Percentiles rank a stretch among this genome's conserved stretches.
phyloP scores from a whole-genome alignment of 1,284 basidiomycete genomes.

The Heterobasidion occidentale region DNA sequence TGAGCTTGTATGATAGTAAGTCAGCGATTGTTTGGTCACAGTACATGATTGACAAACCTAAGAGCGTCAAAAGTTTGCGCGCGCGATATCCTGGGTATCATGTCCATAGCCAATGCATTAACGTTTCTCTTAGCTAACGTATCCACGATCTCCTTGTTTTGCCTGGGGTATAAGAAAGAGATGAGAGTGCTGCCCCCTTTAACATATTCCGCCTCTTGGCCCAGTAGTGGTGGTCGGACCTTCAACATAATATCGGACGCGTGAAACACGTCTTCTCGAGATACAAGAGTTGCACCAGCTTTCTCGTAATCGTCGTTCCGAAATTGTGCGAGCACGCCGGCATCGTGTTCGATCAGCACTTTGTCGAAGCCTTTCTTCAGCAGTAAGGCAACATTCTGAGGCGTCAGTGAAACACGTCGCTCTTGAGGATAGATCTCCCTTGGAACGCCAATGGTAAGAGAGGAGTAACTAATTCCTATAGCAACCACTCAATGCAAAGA shows the following conservation, averaged over 20 bases:
- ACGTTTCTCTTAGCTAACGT: slow-evolving; percentile 53
- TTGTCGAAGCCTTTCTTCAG: slow-evolving; percentile 74
- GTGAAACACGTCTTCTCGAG: slow-evolving; percentile 53
- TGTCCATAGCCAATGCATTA: slow-evolving; percentile 76
- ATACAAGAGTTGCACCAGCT: slow-evolving; percentile 71
- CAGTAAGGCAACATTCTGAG: slow-evolving; percentile 63
- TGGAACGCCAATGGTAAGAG: slow-evolving; percentile 71
- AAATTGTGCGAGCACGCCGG: slow-evolving; percentile 69
- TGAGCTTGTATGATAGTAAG: slow-evolving; percentile 38
- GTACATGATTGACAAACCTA: slow-evolving; percentile 36
- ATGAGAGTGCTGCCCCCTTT: slow-evolving; percentile 71
- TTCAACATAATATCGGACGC: slow-evolving; percentile 74
- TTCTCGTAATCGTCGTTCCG: slow-evolving; percentile 68
- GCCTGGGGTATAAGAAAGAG: slow-evolving; percentile 77
- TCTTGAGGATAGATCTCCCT: slow-evolving; percentile 70
- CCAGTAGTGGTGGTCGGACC: slow-evolving; percentile 65
- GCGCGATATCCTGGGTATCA: slow-evolving; percentile 81
- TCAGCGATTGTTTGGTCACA: neutral
- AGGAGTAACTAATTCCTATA: slow-evolving; percentile 59
- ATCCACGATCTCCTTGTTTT: slow-evolving; percentile 70
- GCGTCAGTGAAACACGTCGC: slow-evolving; percentile 72
- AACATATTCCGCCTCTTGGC: slow-evolving; percentile 50
- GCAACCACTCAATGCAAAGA: neutral
- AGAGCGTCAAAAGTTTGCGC: slow-evolving; percentile 83
- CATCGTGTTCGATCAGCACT: slow-evolving; percentile 66